These are phyloP conservation scores for Boletus pseudopeckii DNA, from an alignment of 768 basidiomycete genomes.

Conservation along the genomic window DNA sequence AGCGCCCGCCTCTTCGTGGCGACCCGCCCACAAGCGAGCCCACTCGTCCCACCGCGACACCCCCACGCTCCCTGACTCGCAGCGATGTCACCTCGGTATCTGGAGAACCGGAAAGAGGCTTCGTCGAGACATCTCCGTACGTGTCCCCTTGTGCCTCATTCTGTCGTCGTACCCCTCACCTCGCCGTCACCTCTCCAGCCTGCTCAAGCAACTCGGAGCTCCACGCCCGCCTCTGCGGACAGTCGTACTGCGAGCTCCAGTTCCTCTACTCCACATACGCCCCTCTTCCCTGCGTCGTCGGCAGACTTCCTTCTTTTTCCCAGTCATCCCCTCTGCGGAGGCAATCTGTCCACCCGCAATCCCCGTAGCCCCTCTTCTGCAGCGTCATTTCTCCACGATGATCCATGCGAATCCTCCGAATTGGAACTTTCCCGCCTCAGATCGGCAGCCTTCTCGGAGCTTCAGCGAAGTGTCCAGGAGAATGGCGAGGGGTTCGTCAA, in stretches of 20 bases:
- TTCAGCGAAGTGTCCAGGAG: slow-evolving; percentile 58
- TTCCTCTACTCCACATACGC: slow-evolving; percentile 30
- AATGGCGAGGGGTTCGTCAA: slow-evolving; percentile 65
- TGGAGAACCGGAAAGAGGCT: slow-evolving; percentile 56
- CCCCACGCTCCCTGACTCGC: slow-evolving; percentile 36
- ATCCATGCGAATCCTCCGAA: slow-evolving; percentile 21
- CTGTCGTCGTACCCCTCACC: slow-evolving; percentile 7
- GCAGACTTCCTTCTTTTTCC: slow-evolving; percentile 49
- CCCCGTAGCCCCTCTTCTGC: slow-evolving; percentile 23
- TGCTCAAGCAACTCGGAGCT: slow-evolving; percentile 24
- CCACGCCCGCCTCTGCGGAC: slow-evolving; percentile 29
- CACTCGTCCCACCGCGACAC: slow-evolving; percentile 38
- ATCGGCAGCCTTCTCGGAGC: slow-evolving; percentile 63
- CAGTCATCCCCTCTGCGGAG: slow-evolving; percentile 14
- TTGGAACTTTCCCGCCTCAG: slow-evolving; percentile 45
- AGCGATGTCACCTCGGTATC: slow-evolving; percentile 51
- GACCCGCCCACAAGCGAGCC: slow-evolving; percentile 47
- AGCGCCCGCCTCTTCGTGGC: slow-evolving; percentile 38
- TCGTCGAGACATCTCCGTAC: slow-evolving; percentile 47
- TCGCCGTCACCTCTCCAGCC: slow-evolving; percentile 9
- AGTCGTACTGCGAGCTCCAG: slow-evolving; percentile 24
- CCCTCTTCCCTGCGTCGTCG: slow-evolving; percentile 45
- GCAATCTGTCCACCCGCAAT: slow-evolving; percentile 6
- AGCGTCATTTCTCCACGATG: slow-evolving; percentile 15
- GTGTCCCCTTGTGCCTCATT: slow-evolving; percentile 12